Evolutionary conservation across 2,329 filamentous ascomycete genomes (phyloP), one percentile per base, ranked within the genome.

Genomic region (Ceratocystiopsis sp.): DNA sequence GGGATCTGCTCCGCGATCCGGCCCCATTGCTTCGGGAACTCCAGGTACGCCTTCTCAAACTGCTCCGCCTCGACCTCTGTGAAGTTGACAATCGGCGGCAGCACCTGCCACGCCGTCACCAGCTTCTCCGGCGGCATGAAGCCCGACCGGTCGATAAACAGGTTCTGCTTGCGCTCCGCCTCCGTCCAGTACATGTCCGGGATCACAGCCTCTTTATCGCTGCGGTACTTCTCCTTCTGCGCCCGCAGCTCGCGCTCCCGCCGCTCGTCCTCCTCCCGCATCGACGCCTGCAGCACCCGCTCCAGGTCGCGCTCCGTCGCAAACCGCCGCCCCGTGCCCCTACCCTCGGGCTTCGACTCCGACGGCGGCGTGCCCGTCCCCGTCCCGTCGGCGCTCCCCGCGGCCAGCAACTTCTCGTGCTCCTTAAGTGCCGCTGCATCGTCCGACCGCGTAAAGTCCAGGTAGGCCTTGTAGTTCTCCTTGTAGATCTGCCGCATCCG

Each of bases 1-100:
- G 72, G 70, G 7, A 89, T 62, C 19, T 69, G 68, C 46, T 80
- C 75, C 6, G 83, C 80, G 45, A 91, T 77, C 52, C 75, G 77
- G 45, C 81, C 80, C 81, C 82, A 91, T 54, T 86, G 82, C 66
- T 91, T 91, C 0, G 82, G 80, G 45, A 72, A 73, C 48, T 84
- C 79, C 41, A 83, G 67, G 53, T 85, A 89, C 12, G 75, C 70
- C 51, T 80, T 77, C 51, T 86, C 80, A 55, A 91, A 86, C 25
- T 72, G 65, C 38, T 73, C 69, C 35, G 73, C 68, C 57, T 91
- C 84, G 48, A 80, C 73, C 16, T 73, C 66, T 0, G 74, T 81
- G 58, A 87, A 89, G 54, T 85, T 84, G 55, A 84, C 77, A 42
- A 77, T 65, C 5, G 79, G 78, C 13, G 81, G 78, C 39, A 84